phyloP scores from a whole-genome alignment of 768 basidiomycete species.

The Amanita rubescens region DNA sequence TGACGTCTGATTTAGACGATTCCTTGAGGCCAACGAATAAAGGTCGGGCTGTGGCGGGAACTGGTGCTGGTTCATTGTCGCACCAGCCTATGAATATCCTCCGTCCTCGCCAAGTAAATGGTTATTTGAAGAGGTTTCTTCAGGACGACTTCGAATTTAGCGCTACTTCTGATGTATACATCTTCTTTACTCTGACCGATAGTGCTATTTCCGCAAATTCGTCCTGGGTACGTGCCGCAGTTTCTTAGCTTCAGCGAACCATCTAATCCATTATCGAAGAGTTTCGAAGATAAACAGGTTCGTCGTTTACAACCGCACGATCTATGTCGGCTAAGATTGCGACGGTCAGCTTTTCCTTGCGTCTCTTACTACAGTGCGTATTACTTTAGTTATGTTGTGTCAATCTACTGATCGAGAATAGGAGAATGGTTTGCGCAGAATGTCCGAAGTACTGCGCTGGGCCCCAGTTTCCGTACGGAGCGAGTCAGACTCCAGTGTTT shows the following conservation, averaged over 20 bases:
- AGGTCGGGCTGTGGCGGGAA: slow-evolving; percentile 35
- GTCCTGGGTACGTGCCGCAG: slow-evolving; percentile 30
- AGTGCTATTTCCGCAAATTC: slow-evolving; percentile 31
- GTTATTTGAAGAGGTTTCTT: slow-evolving; percentile 34
- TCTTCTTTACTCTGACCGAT: slow-evolving; percentile 31
- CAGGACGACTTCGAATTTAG: slow-evolving; percentile 37
- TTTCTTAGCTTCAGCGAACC: neutral
- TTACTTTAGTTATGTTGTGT: slow-evolving; percentile 4
- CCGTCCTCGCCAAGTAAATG: slow-evolving; percentile 41
- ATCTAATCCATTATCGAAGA: slow-evolving; percentile 19
- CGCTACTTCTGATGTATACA: slow-evolving; percentile 34
- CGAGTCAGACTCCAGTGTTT: slow-evolving; percentile 21
- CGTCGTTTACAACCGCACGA: slow-evolving; percentile 8
- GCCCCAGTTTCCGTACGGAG: slow-evolving; percentile 30
- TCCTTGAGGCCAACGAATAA: slow-evolving; percentile 37
- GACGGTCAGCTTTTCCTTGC: slow-evolving; percentile 30
- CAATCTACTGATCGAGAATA: slow-evolving; percentile 10
- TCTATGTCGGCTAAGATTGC: neutral
- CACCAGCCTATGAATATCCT: slow-evolving; percentile 22
- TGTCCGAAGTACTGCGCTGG: slow-evolving; percentile 44
- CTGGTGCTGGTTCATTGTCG: slow-evolving; percentile 37
- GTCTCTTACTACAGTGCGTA: slow-evolving; percentile 27
- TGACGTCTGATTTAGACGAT: slow-evolving; percentile 27
- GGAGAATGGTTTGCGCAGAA: slow-evolving; percentile 44
- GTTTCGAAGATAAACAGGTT: slow-evolving; percentile 46